Conservation (phyloP, 371 early-diverging fungal species). For the Mucor plumbeus region DNA sequence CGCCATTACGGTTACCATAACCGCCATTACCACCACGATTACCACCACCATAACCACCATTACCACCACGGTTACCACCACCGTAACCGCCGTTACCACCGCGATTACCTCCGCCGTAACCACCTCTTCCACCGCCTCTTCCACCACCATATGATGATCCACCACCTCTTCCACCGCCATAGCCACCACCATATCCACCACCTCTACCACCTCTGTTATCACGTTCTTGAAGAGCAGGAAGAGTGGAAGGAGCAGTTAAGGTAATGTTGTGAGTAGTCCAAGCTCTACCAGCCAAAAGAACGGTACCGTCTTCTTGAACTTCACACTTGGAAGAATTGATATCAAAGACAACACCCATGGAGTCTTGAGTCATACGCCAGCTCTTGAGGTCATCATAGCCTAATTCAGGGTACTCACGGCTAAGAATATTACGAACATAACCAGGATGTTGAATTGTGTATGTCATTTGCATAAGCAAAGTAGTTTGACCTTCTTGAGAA, state of each 20-base stretch:
- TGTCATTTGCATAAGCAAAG: constrained; percentile 69
- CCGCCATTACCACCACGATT: constrained; percentile 1
- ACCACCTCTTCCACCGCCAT: constrained; percentile 34
- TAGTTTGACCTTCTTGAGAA: constrained; percentile 80
- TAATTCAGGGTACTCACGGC: constrained; percentile 72
- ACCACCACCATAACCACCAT: constrained; percentile 5
- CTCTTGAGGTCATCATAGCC: constrained; percentile 67
- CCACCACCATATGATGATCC: constrained; percentile 30
- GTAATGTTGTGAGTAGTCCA: constrained; percentile 73
- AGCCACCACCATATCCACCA: constrained; percentile 19
- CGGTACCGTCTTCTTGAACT: constrained; percentile 45
- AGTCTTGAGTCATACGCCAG: constrained; percentile 86
- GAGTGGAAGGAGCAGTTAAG: constrained; percentile 66
- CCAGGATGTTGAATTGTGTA: constrained; percentile 77
- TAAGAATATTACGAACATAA: constrained; percentile 79
- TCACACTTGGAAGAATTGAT: constrained; percentile 71
- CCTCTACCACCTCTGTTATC: constrained; percentile 41
- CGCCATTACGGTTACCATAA: constrained; percentile 1
- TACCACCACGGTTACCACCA: neutral
- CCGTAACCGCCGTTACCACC: neutral
- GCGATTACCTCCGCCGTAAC: constrained; percentile 19
- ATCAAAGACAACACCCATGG: constrained; percentile 84
- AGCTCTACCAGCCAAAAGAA: constrained; percentile 54
- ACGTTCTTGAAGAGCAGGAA: constrained; percentile 84
- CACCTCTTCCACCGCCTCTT: constrained; percentile 25